Evolutionary conservation across 2,329 filamentous ascomycete species (phyloP), one percentile per base, ranked within the genome.

Genomic region (Exophiala oligosperma): DNA sequence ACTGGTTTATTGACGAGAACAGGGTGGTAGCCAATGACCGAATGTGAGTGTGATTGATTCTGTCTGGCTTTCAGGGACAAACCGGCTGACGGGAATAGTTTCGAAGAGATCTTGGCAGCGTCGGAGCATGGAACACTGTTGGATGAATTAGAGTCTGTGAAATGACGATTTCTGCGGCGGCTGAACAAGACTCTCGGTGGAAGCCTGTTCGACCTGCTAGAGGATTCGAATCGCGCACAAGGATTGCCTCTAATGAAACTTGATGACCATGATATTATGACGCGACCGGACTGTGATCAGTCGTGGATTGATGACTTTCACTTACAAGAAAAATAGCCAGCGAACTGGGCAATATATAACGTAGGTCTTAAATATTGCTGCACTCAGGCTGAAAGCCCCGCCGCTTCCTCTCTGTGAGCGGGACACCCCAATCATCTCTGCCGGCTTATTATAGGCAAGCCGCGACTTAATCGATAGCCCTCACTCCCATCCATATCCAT

Each of bases 191-290:
- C 49, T 14, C 35, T 52, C 12, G 49, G 35, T 23, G 26, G 29
- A 6, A 21, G 51, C 38, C 46, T 53, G 24, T 53, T 53, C n/a
- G 51, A 53, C 21, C 37, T 53, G 23, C 28, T 44, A 26, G 23
- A 44, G 29, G 51, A 44, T 46, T 46, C 38, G 7, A 53, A 24
- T 46, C 51, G 37, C 28, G 24, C 23, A 44, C 38, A 46, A 17
- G 38, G 24, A 14, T 32, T 44, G 11, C 51, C 51, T 32, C 26
- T 53, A 11, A n/a, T 53, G 24, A 28, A 14, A 32, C n/a, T 53
- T 2, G 38, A 53, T 17, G 38, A 46, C 38, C 17, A 53, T 12
- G 41, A 29, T 11, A 53, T 53, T 7, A 29, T 46, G 51, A 41
- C 38, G 12, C 51, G 51, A 11, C 38, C 38, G 14, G 51, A 46